Percentiles rank a stretch among this genome's conserved stretches.
Evolutionary conservation across 352 stramenopile species (phyloP).

Genomic region (Phytophthora kernoviae): DNA sequence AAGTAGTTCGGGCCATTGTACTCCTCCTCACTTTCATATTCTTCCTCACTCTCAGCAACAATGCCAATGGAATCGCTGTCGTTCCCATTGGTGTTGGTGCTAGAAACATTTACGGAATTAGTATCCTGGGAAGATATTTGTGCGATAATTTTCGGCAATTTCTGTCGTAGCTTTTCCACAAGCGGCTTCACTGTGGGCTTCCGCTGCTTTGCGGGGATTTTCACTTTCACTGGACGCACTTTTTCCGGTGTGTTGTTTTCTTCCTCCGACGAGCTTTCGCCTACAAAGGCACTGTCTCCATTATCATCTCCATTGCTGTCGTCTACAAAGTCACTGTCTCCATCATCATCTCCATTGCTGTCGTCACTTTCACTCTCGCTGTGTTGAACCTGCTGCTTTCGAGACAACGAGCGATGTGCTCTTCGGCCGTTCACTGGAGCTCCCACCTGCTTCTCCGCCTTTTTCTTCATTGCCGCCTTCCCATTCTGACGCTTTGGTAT

Average conservation of each 20-base stretch:
- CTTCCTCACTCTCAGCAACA: constrained; percentile 30
- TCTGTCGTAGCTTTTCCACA: constrained; percentile 1
- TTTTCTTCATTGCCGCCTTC: constrained; percentile 41
- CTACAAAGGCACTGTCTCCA: constrained; percentile 57
- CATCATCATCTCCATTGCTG: constrained; percentile 37
- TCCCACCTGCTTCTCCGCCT: constrained; percentile 7
- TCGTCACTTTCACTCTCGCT: constrained; percentile 29
- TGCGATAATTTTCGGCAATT: background rate
- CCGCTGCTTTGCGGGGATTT: constrained; percentile 15
- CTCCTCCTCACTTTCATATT: constrained; percentile 31
- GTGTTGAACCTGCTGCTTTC: background rate
- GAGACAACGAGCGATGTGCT: constrained; percentile 9
- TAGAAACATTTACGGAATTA: constrained; percentile 1
- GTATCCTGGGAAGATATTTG: background rate
- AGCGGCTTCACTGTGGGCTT: constrained; percentile 10
- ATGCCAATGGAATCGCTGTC: constrained; percentile 51
- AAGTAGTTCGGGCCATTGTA: constrained; percentile 66
- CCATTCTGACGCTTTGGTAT: constrained; percentile 15
- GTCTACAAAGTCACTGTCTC: constrained; percentile 56
- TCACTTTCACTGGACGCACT: constrained; percentile 14
- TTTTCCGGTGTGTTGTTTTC: constrained; percentile 1
- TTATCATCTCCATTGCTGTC: constrained; percentile 39
- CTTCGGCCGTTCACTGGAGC: constrained; percentile 9
- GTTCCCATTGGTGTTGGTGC: constrained; percentile 13
- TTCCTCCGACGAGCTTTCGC: constrained; percentile 29